Conservation (phyloP, 1,284 basidiomycete species). For the Naganishia sp. region DNA sequence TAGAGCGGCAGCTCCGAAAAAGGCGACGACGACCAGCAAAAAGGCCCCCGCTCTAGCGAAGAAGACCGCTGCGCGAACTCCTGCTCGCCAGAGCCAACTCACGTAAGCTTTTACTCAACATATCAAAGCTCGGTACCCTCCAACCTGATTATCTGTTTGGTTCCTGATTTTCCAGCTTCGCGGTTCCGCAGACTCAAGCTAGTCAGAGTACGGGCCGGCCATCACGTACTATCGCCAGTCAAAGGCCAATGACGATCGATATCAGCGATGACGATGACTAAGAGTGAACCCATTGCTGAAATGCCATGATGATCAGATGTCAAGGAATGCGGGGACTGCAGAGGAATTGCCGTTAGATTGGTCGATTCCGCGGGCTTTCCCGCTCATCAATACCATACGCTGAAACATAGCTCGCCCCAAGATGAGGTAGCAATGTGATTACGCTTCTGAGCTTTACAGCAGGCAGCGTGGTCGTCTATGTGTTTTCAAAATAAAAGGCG, state of each 20-base stretch:
- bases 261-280: slow-evolving; percentile 27
- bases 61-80: background rate
- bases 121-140: background rate
- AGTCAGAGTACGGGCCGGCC: slow-evolving; percentile 11
- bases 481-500: background rate
- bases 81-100: slow-evolving; percentile 30
- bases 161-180: slow-evolving; percentile 7
- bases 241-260: slow-evolving; percentile 15
- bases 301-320: no score
- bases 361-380: no score
- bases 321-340: no score
- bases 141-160: background rate
- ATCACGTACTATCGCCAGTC: slow-evolving; percentile 17
- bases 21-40: slow-evolving; percentile 1
- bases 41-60: slow-evolving; percentile 13
- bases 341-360: no score
- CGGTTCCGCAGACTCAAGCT: slow-evolving; percentile 3
- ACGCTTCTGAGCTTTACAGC: background rate
- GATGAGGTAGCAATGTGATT: no score
- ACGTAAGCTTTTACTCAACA: slow-evolving; percentile 21
- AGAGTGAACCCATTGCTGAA: no score
- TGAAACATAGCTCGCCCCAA: no score
- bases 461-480: slow-evolving; percentile 7
- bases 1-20: slow-evolving; percentile 12
- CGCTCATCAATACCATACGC: no score